Conservation (phyloP, 2,329 filamentous ascomycete species). For the Fusarium mangiferae region DNA sequence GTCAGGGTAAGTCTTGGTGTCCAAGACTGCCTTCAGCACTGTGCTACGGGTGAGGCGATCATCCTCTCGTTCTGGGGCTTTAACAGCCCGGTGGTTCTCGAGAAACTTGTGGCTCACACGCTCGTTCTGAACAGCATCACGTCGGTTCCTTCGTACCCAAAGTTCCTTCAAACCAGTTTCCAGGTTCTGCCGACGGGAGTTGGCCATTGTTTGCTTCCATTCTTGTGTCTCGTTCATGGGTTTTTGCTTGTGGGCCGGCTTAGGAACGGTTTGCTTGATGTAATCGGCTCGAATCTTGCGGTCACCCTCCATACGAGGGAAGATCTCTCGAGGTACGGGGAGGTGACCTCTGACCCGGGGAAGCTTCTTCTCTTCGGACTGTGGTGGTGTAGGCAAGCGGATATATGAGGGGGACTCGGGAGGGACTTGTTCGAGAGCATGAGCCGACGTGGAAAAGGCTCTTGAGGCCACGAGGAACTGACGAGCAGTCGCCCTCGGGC, state of each 20-base stretch:
- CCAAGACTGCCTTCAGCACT: slow-evolving; percentile 61
- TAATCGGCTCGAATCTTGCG: slow-evolving; percentile 72
- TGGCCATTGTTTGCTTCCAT: slow-evolving; percentile 81
- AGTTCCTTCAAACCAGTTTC: slow-evolving; percentile 76
- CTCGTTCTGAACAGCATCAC: slow-evolving; percentile 49
- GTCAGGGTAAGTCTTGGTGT: slow-evolving; percentile 67
- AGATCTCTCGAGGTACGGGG: slow-evolving; percentile 84
- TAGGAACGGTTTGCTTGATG: slow-evolving; percentile 67
- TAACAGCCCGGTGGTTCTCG: slow-evolving; percentile 59
- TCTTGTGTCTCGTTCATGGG: slow-evolving; percentile 54
- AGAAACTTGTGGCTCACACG: slow-evolving; percentile 60
- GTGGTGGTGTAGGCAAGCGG: slow-evolving; percentile 80
- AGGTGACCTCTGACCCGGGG: slow-evolving; percentile 77
- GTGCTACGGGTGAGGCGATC: slow-evolving; percentile 79
- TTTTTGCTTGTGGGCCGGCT: slow-evolving; percentile 56
- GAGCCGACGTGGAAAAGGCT: slow-evolving; percentile 49
- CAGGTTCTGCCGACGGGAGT: slow-evolving; percentile 76
- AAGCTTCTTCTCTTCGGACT: slow-evolving; percentile 66
- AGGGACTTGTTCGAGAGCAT: slow-evolving; percentile 67
- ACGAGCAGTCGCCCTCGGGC: slow-evolving; percentile 42
- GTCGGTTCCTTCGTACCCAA: slow-evolving; percentile 69
- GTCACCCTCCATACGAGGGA: slow-evolving; percentile 66
- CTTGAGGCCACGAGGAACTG: slow-evolving; percentile 43
- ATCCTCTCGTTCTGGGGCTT: slow-evolving; percentile 77
- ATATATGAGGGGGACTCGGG: slow-evolving; percentile 92